Percentiles rank a stretch among this genome's conserved stretches.
phyloP scores from a whole-genome alignment of 2,329 filamentous ascomycete species.

The Monilinia polystroma region DNA sequence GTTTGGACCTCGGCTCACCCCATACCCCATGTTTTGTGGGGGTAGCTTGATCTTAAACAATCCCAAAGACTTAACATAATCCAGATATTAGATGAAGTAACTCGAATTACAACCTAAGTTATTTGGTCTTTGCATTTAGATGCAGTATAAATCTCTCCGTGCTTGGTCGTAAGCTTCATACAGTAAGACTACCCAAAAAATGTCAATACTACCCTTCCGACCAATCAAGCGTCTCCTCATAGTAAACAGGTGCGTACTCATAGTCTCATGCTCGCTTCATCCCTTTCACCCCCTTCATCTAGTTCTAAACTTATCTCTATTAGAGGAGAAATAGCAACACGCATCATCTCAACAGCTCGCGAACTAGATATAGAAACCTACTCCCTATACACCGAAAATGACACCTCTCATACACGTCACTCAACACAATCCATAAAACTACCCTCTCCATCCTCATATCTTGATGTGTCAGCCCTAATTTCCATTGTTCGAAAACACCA shows the following conservation, averaged over 20 bases:
- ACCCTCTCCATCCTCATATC: slow-evolving; percentile 51
- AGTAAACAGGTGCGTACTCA: slow-evolving; percentile 49
- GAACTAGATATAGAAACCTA: slow-evolving; percentile 58
- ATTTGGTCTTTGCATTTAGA: background rate
- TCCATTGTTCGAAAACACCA: slow-evolving; percentile 48
- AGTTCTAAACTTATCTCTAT: background rate
- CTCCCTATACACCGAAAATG: slow-evolving; percentile 54
- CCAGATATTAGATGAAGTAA: too few species aligned
- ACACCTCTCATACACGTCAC: slow-evolving; percentile 53
- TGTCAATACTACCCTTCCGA: slow-evolving; percentile 15
- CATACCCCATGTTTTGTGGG: background rate
- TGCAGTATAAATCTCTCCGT: background rate
- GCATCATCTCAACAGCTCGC: slow-evolving; percentile 58
- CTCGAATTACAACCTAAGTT: background rate
- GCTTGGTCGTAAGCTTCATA: background rate
- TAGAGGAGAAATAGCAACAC: slow-evolving; percentile 63
- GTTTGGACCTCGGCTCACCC: slow-evolving; percentile 18
- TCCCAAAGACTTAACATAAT: background rate
- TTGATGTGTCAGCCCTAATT: slow-evolving; percentile 51
- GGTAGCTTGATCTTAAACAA: slow-evolving; percentile 2
- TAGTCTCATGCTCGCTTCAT: background rate
- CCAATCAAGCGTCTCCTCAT: slow-evolving; percentile 52
- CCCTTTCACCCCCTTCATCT: background rate
- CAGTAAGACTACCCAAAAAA: background rate
- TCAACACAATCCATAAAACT: slow-evolving; percentile 53